A percentile compares a stretch with the other conserved stretches of the same genome.
phyloP scores from a whole-genome alignment of 441 rosid genomes.

The Geranium incanum region DNA sequence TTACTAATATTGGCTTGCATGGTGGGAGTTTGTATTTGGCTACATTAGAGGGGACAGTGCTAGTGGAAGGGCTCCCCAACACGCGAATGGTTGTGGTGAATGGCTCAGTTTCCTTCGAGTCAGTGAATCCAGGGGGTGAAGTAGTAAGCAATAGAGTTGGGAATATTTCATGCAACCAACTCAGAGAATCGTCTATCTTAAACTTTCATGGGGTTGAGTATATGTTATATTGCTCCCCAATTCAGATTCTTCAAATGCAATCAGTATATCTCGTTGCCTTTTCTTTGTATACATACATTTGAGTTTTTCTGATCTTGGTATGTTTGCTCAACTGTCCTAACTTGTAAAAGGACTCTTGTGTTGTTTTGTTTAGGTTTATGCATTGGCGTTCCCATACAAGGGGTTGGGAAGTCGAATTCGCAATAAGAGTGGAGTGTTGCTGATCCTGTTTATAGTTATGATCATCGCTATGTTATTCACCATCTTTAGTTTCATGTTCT shows the following conservation, averaged over 20 bases:
- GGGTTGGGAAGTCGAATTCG: constrained; percentile 20
- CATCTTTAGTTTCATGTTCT: constrained; percentile 26
- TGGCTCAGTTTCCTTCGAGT: constrained; percentile 22
- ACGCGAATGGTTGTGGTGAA: constrained; percentile 19
- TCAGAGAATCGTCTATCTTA: constrained; percentile 11
- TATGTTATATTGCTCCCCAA: constrained; percentile 31
- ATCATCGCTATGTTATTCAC: constrained; percentile 21
- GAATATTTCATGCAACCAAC: constrained; percentile 28
- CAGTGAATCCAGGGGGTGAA: constrained; percentile 10
- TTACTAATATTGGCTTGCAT: constrained; percentile 29
- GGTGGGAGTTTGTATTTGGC: constrained; percentile 47
- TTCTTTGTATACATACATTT: background rate
- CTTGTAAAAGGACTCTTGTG: background rate
- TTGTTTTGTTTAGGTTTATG: constrained; percentile 39
- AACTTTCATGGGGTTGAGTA: constrained; percentile 24
- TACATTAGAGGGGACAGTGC: constrained; percentile 34
- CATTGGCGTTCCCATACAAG: constrained; percentile 36
- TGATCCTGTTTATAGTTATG: constrained; percentile 27
- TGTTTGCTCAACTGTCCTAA: background rate
- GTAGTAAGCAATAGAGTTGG: background rate
- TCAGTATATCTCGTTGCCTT: constrained; percentile 25
- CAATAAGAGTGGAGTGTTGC: constrained; percentile 20
- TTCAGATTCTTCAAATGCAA: constrained; percentile 33
- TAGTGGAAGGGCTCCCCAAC: constrained; percentile 30
- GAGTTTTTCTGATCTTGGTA: background rate